Conservation (phyloP, 163 green algal species). For the Coccomyxa subellipsoidea region DNA sequence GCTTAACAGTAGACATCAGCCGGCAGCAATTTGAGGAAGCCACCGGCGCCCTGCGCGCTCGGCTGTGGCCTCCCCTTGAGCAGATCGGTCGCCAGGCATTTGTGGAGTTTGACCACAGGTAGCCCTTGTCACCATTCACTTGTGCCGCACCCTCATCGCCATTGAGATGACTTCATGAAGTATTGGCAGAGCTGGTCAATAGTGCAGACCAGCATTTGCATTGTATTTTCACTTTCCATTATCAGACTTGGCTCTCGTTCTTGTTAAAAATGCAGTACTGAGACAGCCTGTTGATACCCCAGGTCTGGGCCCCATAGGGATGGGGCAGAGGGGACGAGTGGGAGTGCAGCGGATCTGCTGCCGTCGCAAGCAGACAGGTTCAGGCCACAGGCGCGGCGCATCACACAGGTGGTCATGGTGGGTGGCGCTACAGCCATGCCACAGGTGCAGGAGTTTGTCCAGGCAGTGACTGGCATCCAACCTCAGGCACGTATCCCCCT, state of each 20-base stretch:
- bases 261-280: too few relatives aligned
- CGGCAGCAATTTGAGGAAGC: conserved; percentile 26
- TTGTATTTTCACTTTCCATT: too few relatives aligned
- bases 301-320: background rate
- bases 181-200: too few relatives aligned
- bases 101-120: conserved; percentile 29
- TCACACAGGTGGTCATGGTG: conserved; percentile 57
- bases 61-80: conserved; percentile 46
- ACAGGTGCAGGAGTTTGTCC: conserved; percentile 56
- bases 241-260: too few relatives aligned
- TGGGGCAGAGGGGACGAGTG: background rate
- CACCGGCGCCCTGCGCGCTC: conserved; percentile 33
- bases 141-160: too few relatives aligned
- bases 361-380: background rate
- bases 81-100: conserved; percentile 33
- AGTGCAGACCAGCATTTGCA: too few relatives aligned
- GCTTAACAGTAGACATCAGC: background rate
- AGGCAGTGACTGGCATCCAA: conserved; percentile 44
- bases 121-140: too few relatives aligned
- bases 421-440: conserved; percentile 73
- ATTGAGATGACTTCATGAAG: too few relatives aligned
- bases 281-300: background rate
- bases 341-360: background rate
- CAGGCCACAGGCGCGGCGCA: background rate
- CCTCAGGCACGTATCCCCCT: background rate